phyloP scores from a whole-genome alignment of 2,329 filamentous ascomycete genomes.

The Rhexocercosporidium sp. region DNA sequence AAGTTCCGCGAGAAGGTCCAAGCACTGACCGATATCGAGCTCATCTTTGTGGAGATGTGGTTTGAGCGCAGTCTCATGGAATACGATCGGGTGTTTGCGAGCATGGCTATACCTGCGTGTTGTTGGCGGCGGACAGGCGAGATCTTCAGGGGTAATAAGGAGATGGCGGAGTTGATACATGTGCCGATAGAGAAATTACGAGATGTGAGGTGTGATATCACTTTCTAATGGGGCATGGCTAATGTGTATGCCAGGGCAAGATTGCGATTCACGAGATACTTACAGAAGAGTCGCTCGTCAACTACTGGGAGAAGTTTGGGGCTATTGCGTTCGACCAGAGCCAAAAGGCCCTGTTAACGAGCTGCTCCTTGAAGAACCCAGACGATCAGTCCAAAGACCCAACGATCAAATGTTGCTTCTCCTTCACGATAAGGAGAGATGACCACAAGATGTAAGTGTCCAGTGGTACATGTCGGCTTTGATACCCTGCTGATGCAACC shows the following conservation, averaged over 20 bases:
- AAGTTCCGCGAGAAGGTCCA: slow-evolving; percentile 97
- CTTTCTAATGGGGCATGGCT: slow-evolving; percentile 5
- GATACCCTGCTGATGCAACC: slow-evolving; percentile 17
- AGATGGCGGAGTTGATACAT: slow-evolving; percentile 96
- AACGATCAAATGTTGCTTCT: slow-evolving; percentile 92
- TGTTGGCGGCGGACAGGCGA: slow-evolving; percentile 97
- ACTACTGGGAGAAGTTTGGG: slow-evolving; percentile 99
- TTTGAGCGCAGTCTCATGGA: slow-evolving; percentile 97
- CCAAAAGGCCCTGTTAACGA: slow-evolving; percentile 94
- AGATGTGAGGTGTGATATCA: slow-evolving; percentile 68
- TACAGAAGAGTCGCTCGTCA: slow-evolving; percentile 90
- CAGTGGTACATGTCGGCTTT: not conserved
- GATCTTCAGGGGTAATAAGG: slow-evolving; percentile 96
- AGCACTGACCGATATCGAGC: slow-evolving; percentile 87
- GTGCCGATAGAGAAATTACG: slow-evolving; percentile 88
- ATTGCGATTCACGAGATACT: slow-evolving; percentile 95
- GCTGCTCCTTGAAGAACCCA: slow-evolving; percentile 87
- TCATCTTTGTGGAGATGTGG: slow-evolving; percentile 98
- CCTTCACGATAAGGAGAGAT: slow-evolving; percentile 93
- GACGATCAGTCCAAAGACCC: slow-evolving; percentile 70
- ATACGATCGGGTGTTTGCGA: slow-evolving; percentile 97
- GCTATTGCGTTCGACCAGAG: slow-evolving; percentile 94
- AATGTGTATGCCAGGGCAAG: slow-evolving; percentile 68
- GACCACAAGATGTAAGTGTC: slow-evolving; percentile 88
- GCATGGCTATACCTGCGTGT: slow-evolving; percentile 97